Evolutionary conservation across 2,329 filamentous ascomycete genomes (phyloP).

Genomic region (Tolypocladium cylindrosporum): DNA sequence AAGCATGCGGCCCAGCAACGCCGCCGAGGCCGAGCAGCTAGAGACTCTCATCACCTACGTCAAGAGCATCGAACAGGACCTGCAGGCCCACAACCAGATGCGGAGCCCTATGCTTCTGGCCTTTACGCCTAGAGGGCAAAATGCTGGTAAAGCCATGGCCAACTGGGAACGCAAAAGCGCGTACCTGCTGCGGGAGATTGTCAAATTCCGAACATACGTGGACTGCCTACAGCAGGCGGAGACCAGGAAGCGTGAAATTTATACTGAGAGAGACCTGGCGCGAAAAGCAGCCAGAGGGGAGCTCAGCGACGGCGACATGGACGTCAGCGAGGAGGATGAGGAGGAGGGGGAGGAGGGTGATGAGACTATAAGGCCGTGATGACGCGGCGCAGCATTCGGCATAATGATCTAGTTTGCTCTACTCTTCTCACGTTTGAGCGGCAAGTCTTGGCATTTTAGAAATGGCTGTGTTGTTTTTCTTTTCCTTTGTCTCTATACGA

Average conservation of each 20-base stretch:
- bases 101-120: slow-evolving; percentile 80
- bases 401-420: neutral
- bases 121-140: slow-evolving; percentile 75
- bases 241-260: slow-evolving; percentile 59
- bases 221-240: slow-evolving; percentile 70
- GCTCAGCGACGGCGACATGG: slow-evolving; percentile 29
- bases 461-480: neutral
- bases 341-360: slow-evolving; percentile 19
- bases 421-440: neutral
- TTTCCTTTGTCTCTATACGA: neutral
- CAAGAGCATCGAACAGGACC: slow-evolving; percentile 72
- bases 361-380: slow-evolving; percentile 21
- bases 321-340: slow-evolving; percentile 13
- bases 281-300: slow-evolving; percentile 39
- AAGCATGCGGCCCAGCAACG: slow-evolving; percentile 74
- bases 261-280: slow-evolving; percentile 46
- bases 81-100: slow-evolving; percentile 80
- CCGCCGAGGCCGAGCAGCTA: slow-evolving; percentile 74
- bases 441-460: neutral
- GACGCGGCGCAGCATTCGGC: neutral
- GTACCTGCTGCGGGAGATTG: slow-evolving; percentile 84
- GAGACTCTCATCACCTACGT: slow-evolving; percentile 69
- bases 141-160: slow-evolving; percentile 73
- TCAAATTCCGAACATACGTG: slow-evolving; percentile 94
- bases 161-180: slow-evolving; percentile 97